Base-by-base conservation (phyloP, 208 protist genomes). In the Angomonas ambiguus region DNA sequence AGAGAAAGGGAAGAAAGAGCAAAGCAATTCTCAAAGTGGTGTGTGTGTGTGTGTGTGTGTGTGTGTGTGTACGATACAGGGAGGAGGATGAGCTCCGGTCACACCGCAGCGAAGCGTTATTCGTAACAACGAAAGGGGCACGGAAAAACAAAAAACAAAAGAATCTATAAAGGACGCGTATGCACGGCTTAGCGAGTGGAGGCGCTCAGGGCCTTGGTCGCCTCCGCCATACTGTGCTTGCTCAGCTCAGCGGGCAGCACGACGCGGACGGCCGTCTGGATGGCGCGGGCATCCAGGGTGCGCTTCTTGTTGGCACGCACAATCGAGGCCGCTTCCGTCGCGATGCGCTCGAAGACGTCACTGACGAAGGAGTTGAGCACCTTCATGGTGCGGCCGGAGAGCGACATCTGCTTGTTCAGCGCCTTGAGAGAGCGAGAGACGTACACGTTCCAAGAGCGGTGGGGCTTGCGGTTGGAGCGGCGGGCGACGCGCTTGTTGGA, bases 331-430 rank as follows among this genome's bases (percentile, higher is more conserved):
- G 95, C 94, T 80, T 98, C 93, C 41, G 65, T 59, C 28, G 94
- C 91, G 66, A 98, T 95, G 67, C 93, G 80, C 71, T 98, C 96
- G 71, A 98, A 98, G 65, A 97, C 88, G 83, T 98, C 97, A 69
- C 84, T 90, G 66, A 98, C 92, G 66, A 98, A 98, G 11, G 91
- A 97, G 84, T 98, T 97, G 91, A 99, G 96, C 59, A 99, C 96
- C 57, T 71, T 72, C 94, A 98, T 98, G 56, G 91, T 95, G 62
- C 89, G 82, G 67, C 80, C 84, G n/a, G 93, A 97, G 71, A 98
- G 98, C 74, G 92, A 92, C 51, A 95, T 97, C 55, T 77, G 66
- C 67, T 95, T 87, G 85, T 97, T 95, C 49, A 98, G 91, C 76
- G 95, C 83, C 82, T 97, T 95, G 24, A 98, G 77, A 16, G 90